Evolutionary conservation across 1,284 basidiomycete species (phyloP).

Genomic region (Melampsora larici-populina): DNA sequence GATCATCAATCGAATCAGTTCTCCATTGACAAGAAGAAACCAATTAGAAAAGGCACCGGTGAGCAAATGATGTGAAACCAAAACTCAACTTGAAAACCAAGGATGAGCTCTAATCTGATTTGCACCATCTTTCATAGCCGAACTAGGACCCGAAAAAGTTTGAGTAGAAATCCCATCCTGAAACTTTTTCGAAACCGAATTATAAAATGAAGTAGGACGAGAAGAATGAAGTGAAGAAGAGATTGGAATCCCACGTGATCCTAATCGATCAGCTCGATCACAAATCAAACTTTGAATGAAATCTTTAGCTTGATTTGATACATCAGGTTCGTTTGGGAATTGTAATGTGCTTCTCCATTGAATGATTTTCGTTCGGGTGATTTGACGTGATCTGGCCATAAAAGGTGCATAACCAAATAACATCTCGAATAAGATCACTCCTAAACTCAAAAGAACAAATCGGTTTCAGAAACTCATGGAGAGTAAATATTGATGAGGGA

Average conservation of each 20-base stretch:
- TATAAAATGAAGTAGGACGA: constrained; percentile 3
- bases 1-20: background rate
- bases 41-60: background rate
- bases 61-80: background rate
- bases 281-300: constrained; percentile 84
- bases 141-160: constrained; percentile 30
- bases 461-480: background rate
- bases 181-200: constrained; percentile 1
- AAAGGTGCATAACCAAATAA: constrained; percentile 72
- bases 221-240: constrained; percentile 47
- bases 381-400: constrained; percentile 52
- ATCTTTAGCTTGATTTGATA: constrained; percentile 79
- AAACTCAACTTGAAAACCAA: constrained; percentile 67
- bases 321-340: constrained; percentile 76
- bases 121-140: constrained; percentile 10
- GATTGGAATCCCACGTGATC: constrained; percentile 53
- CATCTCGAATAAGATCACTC: constrained; percentile 49
- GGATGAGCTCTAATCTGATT: constrained; percentile 64
- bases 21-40: background rate
- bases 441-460: constrained; percentile 25
- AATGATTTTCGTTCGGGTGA: constrained; percentile 57
- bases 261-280: constrained; percentile 88
- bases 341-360: constrained; percentile 85
- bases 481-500: background rate
- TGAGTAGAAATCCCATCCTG: constrained; percentile 46